Evolutionary conservation across 176 grass and related monocot species (phyloP).

Genomic region (Aegilops bicornis): DNA sequence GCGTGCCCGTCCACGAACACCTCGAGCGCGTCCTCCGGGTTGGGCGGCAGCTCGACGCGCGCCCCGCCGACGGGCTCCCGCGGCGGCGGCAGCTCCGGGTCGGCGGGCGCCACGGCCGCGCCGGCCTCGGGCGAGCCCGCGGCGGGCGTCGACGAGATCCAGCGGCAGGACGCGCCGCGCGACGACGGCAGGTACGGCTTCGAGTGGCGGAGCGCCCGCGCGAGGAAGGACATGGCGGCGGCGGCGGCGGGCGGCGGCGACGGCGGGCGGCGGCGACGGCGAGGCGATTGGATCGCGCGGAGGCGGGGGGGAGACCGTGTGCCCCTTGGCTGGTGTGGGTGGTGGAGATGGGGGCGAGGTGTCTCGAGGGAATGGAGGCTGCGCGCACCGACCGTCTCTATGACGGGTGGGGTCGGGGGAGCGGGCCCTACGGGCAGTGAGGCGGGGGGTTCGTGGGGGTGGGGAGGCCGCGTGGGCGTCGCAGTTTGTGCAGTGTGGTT

Average conservation of each 20-base stretch:
- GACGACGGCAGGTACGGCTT: conserved; percentile 36
- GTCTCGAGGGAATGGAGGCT: neutral
- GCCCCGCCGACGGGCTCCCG: conserved; percentile 72
- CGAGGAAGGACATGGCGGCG: conserved; percentile 70
- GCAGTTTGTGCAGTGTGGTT: neutral
- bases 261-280: neutral
- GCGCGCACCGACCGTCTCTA: neutral
- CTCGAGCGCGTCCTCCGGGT: conserved; percentile 87
- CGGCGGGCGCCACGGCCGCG: conserved; percentile 34
- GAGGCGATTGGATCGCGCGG: conserved; percentile 43
- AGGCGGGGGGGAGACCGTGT: neutral
- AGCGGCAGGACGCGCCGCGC: conserved; percentile 42
- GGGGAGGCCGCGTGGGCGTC: neutral
- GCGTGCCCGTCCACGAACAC: conserved; percentile 94
- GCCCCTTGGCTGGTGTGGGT: conserved; percentile 21
- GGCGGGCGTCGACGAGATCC: conserved; percentile 72
- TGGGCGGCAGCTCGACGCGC: conserved; percentile 53
- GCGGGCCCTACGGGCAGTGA: neutral
- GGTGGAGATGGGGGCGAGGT: neutral
- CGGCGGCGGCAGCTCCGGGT: conserved; percentile 45
- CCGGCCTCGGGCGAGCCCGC: conserved; percentile 59
- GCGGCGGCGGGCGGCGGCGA: neutral
- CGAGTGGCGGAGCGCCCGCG: conserved; percentile 68
- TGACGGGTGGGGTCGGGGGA: neutral
- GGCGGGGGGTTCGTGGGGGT: accelerated